phyloP scores from a whole-genome alignment of 345 rosid species.

The Litchi chinensis region DNA sequence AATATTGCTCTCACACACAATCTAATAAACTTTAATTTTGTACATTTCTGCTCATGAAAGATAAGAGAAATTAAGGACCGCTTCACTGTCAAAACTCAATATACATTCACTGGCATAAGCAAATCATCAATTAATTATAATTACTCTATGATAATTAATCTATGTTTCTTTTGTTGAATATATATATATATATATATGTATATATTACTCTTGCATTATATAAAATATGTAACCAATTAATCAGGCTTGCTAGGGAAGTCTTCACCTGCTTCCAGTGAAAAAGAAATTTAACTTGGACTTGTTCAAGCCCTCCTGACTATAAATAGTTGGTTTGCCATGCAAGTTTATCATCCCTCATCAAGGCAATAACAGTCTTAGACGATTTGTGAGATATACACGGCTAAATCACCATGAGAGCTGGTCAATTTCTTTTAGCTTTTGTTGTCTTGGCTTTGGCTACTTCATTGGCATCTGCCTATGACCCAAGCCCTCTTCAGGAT shows the following conservation, averaged over 20 bases:
- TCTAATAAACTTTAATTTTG: too few relatives aligned
- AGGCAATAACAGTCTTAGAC: not conserved
- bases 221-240: too few relatives aligned
- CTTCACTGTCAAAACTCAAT: too few relatives aligned
- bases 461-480: constrained; percentile 18
- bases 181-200: not conserved
- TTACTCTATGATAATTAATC: not conserved
- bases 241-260: too few relatives aligned
- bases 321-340: not conserved
- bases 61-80: too few relatives aligned
- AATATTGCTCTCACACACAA: too few relatives aligned
- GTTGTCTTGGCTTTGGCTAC: constrained; percentile 5
- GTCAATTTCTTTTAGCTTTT: not conserved
- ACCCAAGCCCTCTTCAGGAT: constrained; percentile 35
- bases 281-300: too few relatives aligned
- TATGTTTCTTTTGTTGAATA: not conserved
- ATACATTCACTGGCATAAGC: not conserved
- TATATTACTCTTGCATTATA: too few relatives aligned
- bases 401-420: constrained; percentile 13
- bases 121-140: not conserved
- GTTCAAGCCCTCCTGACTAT: not conserved
- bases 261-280: too few relatives aligned
- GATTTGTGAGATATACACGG: not conserved
- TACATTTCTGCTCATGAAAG: too few relatives aligned
- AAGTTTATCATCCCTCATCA: not conserved